phyloP scores from a whole-genome alignment of 495 filamentous ascomycete species.

The Astrothelium subdiscretum region DNA sequence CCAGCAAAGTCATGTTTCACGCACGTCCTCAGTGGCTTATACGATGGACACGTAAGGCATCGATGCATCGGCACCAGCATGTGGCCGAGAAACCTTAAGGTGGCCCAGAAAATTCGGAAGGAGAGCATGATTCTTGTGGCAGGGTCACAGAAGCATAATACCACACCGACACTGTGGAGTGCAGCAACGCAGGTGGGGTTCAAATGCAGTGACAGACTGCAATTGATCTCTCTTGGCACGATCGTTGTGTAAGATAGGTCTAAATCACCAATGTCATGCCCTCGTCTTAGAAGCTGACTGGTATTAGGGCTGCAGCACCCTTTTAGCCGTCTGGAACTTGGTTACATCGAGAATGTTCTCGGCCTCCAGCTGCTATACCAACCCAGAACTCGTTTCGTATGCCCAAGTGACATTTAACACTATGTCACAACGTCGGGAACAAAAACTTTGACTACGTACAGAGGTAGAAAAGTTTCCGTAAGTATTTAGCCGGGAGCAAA shows the following conservation, averaged over 20 bases:
- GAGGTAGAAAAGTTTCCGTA: background rate
- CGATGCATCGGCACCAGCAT: background rate
- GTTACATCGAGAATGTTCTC: background rate
- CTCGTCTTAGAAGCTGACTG: background rate
- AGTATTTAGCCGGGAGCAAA: background rate
- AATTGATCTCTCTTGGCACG: background rate
- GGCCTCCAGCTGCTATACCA: background rate
- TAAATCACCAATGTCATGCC: background rate
- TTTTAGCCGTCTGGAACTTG: no score
- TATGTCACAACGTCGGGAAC: background rate
- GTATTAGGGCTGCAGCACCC: no score
- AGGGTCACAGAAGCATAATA: background rate
- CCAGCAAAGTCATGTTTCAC: slow-evolving; percentile 2
- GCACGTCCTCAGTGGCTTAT: background rate
- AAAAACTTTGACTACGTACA: no score
- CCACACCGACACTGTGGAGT: background rate
- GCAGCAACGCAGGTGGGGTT: background rate
- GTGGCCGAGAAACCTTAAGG: background rate
- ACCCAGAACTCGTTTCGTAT: no score
- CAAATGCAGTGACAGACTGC: background rate
- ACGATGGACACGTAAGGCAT: background rate
- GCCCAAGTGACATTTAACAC: no score
- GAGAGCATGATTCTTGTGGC: background rate
- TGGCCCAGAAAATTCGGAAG: background rate
- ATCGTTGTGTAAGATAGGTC: background rate